Base-by-base conservation (phyloP, 2,329 filamentous ascomycete species). In the Tolypocladium cylindrosporum region DNA sequence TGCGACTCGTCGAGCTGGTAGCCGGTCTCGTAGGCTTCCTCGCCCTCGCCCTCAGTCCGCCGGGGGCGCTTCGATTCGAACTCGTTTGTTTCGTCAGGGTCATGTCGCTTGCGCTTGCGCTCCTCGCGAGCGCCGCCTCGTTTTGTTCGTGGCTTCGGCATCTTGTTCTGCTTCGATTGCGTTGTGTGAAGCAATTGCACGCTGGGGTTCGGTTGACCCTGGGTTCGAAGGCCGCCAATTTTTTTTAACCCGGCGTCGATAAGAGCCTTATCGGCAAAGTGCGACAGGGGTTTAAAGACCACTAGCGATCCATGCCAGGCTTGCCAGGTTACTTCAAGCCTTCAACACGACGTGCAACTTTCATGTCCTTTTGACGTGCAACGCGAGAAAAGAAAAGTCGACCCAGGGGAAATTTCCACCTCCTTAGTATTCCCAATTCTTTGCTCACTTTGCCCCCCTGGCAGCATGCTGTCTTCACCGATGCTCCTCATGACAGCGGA, bases 141-240 rank as follows among this genome's bases (percentile, higher is more conserved):
- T 65, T 76, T 77, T 21, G 74, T 75, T 61, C 75, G 71, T 54
- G 74, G 75, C 64, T 77, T 77, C 14, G 73, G 74, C 75, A 76
- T 78, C 56, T 59, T 69, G 60, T 58, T 39, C 48, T 57, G 27
- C 42, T 57, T 59, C 58, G 56, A 54, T 57, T 43, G 31, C 5
- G 19, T 52, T 52, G 48, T 52, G 31, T 16, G 48, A n/a, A 36
- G 48, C n/a, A 8, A 21, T 3, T 6, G 16, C 9, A n/a, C 31
- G 19, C 19, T 6, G 31, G 16, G 16, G 48, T 3, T 10, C 10
- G 11, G 19, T 37, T 10, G 31, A 21, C 27, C 5, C 31, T 21
- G 19, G 48, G 16, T 36, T 16, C 24, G n/a, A 16, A 24, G 42
- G 24, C 48, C 7, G 37, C 27, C 31, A 52, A 27, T 59, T 60